A percentile compares a stretch with the other conserved stretches of the same genome.
These are phyloP conservation scores for Arthrobotrys sphaeroides DNA, from an alignment of 2,329 filamentous ascomycete species.

Conservation along the genomic window DNA sequence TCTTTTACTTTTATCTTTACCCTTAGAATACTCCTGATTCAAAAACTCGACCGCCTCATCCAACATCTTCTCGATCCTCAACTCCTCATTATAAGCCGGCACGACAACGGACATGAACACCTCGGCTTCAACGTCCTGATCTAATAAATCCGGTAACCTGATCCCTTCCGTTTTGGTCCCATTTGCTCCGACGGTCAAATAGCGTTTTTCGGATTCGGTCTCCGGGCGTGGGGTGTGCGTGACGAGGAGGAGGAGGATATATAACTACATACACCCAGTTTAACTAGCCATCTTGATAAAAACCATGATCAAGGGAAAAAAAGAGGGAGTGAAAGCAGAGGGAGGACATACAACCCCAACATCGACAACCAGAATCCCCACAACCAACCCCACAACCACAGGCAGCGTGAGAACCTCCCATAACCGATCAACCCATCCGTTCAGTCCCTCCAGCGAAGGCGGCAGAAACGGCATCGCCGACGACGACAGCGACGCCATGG, in stretches of 20 bases:
- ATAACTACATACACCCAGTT: constrained; percentile 14
- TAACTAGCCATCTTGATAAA: neutral
- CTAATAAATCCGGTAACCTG: constrained; percentile 61
- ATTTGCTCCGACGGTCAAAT: constrained; percentile 74
- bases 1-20: neutral
- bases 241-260: constrained; percentile 71
- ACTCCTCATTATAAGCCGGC: constrained; percentile 93
- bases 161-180: constrained; percentile 59
- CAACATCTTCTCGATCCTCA: constrained; percentile 82
- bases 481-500: too few species aligned
- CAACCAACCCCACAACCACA: neutral
- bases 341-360: constrained; percentile 22
- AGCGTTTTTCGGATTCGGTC: constrained; percentile 82
- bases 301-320: neutral
- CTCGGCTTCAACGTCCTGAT: constrained; percentile 65
- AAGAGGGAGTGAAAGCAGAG: neutral
- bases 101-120: constrained; percentile 92
- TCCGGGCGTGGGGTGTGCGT: constrained; percentile 82
- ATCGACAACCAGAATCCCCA: neutral
- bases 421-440: neutral
- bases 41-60: constrained; percentile 90
- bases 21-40: constrained; percentile 53
- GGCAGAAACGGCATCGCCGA: constrained; percentile 11
- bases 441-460: constrained; percentile 31
- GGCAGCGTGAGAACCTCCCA: constrained; percentile 10